A percentile compares a stretch with the other conserved stretches of the same genome.
Evolutionary conservation across 2,329 filamentous ascomycete genomes (phyloP).

Genomic region (Dactylellina parvicollis): DNA sequence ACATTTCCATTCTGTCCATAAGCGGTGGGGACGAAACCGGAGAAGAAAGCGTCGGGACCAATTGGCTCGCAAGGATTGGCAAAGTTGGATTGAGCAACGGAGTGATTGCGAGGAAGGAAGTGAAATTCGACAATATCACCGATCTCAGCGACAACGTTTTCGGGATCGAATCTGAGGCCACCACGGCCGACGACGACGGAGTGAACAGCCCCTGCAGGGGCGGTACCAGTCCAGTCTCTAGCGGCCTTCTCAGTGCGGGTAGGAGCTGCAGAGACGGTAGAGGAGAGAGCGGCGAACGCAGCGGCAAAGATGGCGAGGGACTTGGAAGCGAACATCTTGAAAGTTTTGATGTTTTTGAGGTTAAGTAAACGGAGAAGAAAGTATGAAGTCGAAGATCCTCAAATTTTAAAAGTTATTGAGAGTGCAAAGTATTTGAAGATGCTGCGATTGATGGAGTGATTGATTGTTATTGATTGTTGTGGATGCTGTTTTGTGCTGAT

Average conservation of each 20-base stretch:
- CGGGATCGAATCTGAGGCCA: constrained; percentile 66
- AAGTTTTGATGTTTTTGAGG: background rate
- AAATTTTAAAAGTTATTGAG: background rate
- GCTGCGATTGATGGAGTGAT: background rate
- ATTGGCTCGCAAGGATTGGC: constrained; percentile 62
- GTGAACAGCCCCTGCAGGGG: constrained; percentile 37
- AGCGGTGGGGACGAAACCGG: constrained; percentile 61
- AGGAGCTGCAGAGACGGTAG: constrained; percentile 38
- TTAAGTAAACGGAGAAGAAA: background rate
- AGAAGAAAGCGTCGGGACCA: constrained; percentile 61
- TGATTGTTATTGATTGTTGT: constrained; percentile 15
- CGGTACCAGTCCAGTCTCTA: constrained; percentile 11
- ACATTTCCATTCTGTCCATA: constrained; percentile 59
- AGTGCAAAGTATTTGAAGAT: background rate
- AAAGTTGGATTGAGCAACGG: constrained; percentile 63
- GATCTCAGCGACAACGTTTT: constrained; percentile 64
- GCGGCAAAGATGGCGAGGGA: constrained; percentile 39
- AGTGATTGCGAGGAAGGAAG: constrained; percentile 67
- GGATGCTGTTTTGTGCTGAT: constrained; percentile 19
- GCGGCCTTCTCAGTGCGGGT: constrained; percentile 22
- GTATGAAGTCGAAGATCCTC: background rate
- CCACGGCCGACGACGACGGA: constrained; percentile 51
- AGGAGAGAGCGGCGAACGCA: constrained; percentile 29
- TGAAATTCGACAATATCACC: constrained; percentile 69
- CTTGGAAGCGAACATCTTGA: constrained; percentile 49